Conservation (phyloP, 2,329 filamentous ascomycete species). For the Pestalotiopsis sp. region DNA sequence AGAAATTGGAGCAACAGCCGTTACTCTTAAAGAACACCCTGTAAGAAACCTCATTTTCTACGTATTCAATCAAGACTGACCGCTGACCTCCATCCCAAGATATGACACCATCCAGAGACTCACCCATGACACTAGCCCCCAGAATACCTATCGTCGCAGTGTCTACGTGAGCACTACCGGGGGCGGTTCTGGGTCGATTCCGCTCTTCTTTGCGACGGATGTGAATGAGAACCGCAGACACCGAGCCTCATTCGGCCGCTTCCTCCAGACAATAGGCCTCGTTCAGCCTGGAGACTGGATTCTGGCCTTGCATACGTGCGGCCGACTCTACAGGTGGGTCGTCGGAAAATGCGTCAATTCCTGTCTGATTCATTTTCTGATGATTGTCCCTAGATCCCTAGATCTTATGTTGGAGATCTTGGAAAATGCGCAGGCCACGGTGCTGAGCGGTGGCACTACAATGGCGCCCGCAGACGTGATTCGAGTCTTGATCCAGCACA, state of each 20-base stretch:
- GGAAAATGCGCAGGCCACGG: constrained; percentile 44
- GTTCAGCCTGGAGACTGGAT: constrained; percentile 41
- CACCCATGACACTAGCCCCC: constrained; percentile 31
- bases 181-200: constrained; percentile 35
- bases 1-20: not conserved
- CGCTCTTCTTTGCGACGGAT: constrained; percentile 44
- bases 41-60: not conserved
- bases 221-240: constrained; percentile 43
- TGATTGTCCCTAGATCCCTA: constrained; percentile 30
- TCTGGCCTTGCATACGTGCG: constrained; percentile 38
- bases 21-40: not conserved
- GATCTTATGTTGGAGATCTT: constrained; percentile 42
- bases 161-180: constrained; percentile 45
- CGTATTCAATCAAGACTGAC: not conserved
- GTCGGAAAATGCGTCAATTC: not conserved
- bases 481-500: constrained; percentile 31
- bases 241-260: constrained; percentile 34
- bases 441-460: constrained; percentile 37
- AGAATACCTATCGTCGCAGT: constrained; percentile 40
- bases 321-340: constrained; percentile 40
- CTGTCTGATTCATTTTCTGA: not conserved
- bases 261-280: constrained; percentile 33
- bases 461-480: constrained; percentile 30
- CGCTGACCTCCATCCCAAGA: constrained; percentile 26
- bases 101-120: constrained; percentile 39